A percentile compares a stretch with the other conserved stretches of the same genome.
Conservation (phyloP, 1,284 basidiomycete genomes). For the Coniferiporia sulphurascens region DNA sequence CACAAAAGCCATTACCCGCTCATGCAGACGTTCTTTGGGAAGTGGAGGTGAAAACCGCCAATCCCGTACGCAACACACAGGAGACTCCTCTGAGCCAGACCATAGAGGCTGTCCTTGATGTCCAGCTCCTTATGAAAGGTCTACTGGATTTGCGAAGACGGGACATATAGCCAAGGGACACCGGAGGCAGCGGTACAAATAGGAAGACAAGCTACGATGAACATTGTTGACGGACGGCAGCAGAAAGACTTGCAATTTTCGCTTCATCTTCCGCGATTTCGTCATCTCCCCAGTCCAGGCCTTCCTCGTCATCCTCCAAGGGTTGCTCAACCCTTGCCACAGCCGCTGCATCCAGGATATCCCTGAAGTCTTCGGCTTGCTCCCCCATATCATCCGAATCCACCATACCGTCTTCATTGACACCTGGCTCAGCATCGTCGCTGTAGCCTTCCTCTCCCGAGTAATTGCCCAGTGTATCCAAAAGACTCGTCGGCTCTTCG, state of each 20-base stretch:
- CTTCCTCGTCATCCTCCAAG: conserved; percentile 44
- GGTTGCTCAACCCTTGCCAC: not conserved
- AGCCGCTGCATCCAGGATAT: not conserved
- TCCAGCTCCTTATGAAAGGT: conserved; percentile 71
- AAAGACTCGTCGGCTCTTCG: conserved; percentile 31
- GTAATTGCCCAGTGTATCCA: conserved; percentile 50
- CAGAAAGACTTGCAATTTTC: conserved; percentile 15
- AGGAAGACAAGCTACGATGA: not conserved
- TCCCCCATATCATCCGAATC: conserved; percentile 22
- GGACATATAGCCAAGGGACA: conserved; percentile 6
- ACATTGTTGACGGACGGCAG: conserved; percentile 3
- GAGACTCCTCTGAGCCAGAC: conserved; percentile 57
- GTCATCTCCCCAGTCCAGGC: conserved; percentile 57
- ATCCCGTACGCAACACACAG: conserved; percentile 66
- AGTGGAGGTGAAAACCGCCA: conserved; percentile 76
- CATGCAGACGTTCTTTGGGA: conserved; percentile 75
- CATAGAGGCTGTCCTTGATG: conserved; percentile 68
- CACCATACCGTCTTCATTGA: conserved; percentile 25
- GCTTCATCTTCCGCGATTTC: conserved; percentile 28
- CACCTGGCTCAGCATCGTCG: conserved; percentile 20
- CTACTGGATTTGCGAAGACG: conserved; percentile 21
- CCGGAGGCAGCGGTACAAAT: not conserved
- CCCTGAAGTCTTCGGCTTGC: conserved; percentile 33
- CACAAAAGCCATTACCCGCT: conserved; percentile 64
- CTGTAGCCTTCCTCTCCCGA: conserved; percentile 41